phyloP scores from a whole-genome alignment of 495 filamentous ascomycete genomes.

The Saxophila tyrrhenica region DNA sequence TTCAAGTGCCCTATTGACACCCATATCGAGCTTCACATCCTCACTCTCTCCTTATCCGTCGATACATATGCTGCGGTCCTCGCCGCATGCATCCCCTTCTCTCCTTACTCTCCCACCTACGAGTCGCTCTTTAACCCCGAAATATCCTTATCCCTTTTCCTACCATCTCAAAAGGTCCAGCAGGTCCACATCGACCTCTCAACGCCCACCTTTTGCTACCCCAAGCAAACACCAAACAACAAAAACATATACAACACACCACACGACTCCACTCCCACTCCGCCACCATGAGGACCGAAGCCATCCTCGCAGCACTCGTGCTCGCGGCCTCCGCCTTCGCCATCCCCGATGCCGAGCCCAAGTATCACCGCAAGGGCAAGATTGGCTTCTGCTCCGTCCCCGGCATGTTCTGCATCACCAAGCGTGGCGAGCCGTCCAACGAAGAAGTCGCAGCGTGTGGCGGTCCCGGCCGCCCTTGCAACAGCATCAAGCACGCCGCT shows the following conservation, averaged over 20 bases:
- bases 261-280: background rate
- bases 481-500: constrained; percentile 5
- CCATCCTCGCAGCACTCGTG: background rate
- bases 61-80: constrained; percentile 1
- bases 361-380: background rate
- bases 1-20: constrained; percentile 6
- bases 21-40: background rate
- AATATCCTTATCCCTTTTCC: background rate
- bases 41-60: background rate
- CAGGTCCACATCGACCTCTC: background rate
- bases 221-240: background rate
- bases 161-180: background rate
- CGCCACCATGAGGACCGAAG: background rate
- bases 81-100: background rate
- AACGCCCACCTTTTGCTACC: background rate
- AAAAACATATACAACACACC: background rate
- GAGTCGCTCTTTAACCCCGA: constrained; percentile 1
- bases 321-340: constrained; percentile 3
- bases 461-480: constrained; percentile 1
- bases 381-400: background rate
- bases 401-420: background rate
- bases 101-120: background rate
- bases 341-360: constrained; percentile 2
- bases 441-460: background rate
- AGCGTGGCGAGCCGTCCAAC: background rate